Evolutionary conservation across 2,329 filamentous ascomycete genomes (phyloP), one percentile per base, ranked within the genome.

Genomic region (Ophidiomyces ophidiicola): DNA sequence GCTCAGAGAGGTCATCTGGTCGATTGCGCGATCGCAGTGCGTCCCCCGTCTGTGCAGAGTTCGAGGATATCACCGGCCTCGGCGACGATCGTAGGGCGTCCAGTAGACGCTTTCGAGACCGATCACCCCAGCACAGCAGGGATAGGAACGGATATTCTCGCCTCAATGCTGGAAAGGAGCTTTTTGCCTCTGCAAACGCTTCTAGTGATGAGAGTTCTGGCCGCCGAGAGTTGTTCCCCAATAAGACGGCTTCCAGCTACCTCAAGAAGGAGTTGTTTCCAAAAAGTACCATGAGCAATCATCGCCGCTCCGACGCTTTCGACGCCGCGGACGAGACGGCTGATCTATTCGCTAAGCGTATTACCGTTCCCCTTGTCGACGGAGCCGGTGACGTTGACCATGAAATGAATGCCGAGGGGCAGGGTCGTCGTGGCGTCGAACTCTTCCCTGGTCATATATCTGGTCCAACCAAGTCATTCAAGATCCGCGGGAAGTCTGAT

Each of bases 221-320:
- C 8, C 48, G 58, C 20, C 64, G 63, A 44, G 64, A 71, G 48
- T 56, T 72, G 33, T 67, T 67, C 48, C 62, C 60, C 11, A 61
- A 66, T 39, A 63, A 62, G 45, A 54, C 55, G 2, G 49, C 54
- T 6, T 54, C 56, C 11, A 60, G 54, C 37, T 70, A 66, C 45
- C 54, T 67, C 35, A 61, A 62, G 47, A 74, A 69, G 45, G 77
- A 80, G 45, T 65, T 80, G 1, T 76, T 80, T 47, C 74, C 74
- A 1, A 59, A 50, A 44, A 57, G 56, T 17, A 52, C 48, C 42
- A 54, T 49, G 48, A 44, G 55, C 47, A 57, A 63, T 48, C 60
- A 69, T 51, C 61, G 66, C 44, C 59, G 70, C 36, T 64, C 68
- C 48, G 60, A 68, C 53, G 62, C 68, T 5, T 67, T 71, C 34